Base-by-base conservation (phyloP, 2,329 filamentous ascomycete species). In the Neophaeococcomyces mojaviensis region DNA sequence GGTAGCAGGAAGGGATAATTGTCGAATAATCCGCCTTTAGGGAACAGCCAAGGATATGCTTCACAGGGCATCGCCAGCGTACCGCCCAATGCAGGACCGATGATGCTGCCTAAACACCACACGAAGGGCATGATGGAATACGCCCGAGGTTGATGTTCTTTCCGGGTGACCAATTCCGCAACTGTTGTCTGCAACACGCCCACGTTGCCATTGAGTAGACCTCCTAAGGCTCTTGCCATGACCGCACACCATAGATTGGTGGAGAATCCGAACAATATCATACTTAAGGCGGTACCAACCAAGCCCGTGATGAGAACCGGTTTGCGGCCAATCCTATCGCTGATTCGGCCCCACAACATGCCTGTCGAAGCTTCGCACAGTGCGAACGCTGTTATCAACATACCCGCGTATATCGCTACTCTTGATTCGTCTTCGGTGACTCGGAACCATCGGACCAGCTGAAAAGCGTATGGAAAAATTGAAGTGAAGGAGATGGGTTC, bases 401-500 rank as follows among this genome's bases (percentile, higher is more conserved):
- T 86, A 59, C 92, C 90, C 20, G 88, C 88, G 65, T 95, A 97
- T 47, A 96, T 79, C 12, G 89, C 86, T 56, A 96, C 94, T 62
- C 85, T 81, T 58, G 77, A 81, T 52, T 84, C 73, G 61, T 88
- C 81, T 38, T 86, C 74, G 52, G 88, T 86, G 62, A 95, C 82
- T 59, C 86, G 74, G 68, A 97, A 97, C 51, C 88, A 88, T 59
- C 88, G 76, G 57, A 97, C 84, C 92, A 98, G 97, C 72, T 86
- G 90, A 71, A 95, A 97, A 58, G 94, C 88, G 67, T 97, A 98
- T 1, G 92, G 92, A 64, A 98, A 97, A 58, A 97, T 96, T 44
- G 89, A 96, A 88, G 96, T 97, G 74, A 98, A 97, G 4, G 92
- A 92, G 65, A 98, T 97, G 43, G 92, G 92, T 65, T 98, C 92